Percentiles rank a stretch among this genome's conserved stretches.
These are phyloP conservation scores for Kokia cookei DNA, from an alignment of 441 rosid species.

Conservation along the genomic window DNA sequence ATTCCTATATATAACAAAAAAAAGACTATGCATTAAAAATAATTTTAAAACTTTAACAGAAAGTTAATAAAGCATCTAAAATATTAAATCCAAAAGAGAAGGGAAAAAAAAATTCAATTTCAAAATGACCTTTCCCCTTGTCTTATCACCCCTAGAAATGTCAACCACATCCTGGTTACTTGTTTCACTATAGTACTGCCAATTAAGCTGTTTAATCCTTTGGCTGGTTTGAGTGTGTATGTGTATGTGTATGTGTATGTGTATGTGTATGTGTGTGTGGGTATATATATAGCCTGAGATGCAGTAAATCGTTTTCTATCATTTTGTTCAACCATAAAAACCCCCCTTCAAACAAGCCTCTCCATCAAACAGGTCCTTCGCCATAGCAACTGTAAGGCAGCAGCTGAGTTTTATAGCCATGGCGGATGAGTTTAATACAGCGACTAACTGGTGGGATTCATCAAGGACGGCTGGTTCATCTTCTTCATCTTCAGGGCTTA, in stretches of 20 bases:
- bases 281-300: slow-evolving; percentile 15
- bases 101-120: slow-evolving; percentile 19
- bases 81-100: not conserved
- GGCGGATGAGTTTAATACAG: slow-evolving; percentile 68
- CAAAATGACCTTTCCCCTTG: slow-evolving; percentile 35
- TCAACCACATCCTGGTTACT: slow-evolving; percentile 53
- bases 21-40: not conserved
- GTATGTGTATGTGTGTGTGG: slow-evolving; percentile 30
- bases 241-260: too few relatives aligned
- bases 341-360: not conserved
- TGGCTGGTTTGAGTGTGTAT: not conserved
- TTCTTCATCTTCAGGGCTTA: slow-evolving; percentile 40
- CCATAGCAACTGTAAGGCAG: slow-evolving; percentile 5
- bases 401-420: slow-evolving; percentile 24
- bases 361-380: not conserved
- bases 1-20: not conserved
- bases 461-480: slow-evolving; percentile 40
- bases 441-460: slow-evolving; percentile 79
- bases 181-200: slow-evolving; percentile 26
- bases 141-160: slow-evolving; percentile 51
- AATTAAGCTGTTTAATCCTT: slow-evolving; percentile 5
- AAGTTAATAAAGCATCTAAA: slow-evolving; percentile 1
- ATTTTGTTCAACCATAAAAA: slow-evolving; percentile 46
- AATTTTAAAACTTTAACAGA: not conserved
- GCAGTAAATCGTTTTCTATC: slow-evolving; percentile 58